Conservation (phyloP, 306 rosid genomes). For the peach (Prunus persica) region DNA sequence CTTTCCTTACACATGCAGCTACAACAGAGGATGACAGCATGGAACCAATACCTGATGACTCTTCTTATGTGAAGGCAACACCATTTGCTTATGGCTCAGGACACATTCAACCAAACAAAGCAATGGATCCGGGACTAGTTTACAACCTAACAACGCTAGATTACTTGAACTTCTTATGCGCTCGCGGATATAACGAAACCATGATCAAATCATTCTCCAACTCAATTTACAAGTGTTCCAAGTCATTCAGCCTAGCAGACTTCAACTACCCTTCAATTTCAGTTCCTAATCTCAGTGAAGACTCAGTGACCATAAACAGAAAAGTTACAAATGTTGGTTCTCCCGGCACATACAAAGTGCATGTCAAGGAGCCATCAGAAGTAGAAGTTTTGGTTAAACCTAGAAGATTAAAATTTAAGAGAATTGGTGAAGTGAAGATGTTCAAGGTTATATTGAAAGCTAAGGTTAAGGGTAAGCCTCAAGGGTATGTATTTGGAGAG, state of each 20-base stretch:
- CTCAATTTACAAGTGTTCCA: slow-evolving; percentile 31
- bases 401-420: slow-evolving; percentile 19
- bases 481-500: slow-evolving; percentile 26
- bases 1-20: slow-evolving; percentile 30
- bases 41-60: slow-evolving; percentile 10
- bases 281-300: slow-evolving; percentile 1
- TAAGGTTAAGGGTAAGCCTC: background rate
- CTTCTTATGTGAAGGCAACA: slow-evolving; percentile 23
- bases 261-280: slow-evolving; percentile 68
- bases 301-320: slow-evolving; percentile 31
- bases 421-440: slow-evolving; percentile 42
- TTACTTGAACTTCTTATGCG: slow-evolving; percentile 57
- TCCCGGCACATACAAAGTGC: slow-evolving; percentile 38
- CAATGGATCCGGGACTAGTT: slow-evolving; percentile 59
- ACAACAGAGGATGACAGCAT: slow-evolving; percentile 18
- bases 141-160: slow-evolving; percentile 41
- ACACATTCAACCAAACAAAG: slow-evolving; percentile 50
- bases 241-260: slow-evolving; percentile 31
- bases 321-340: slow-evolving; percentile 54
- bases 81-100: slow-evolving; percentile 60
- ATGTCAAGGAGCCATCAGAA: slow-evolving; percentile 25
- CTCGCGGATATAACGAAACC: slow-evolving; percentile 39
- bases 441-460: slow-evolving; percentile 30
- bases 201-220: slow-evolving; percentile 19
- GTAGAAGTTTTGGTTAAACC: slow-evolving; percentile 41